Percentiles rank a stretch among this genome's conserved stretches.
Conservation (phyloP, 371 early-diverging fungal genomes). For the Syncephalastrum monosporum region DNA sequence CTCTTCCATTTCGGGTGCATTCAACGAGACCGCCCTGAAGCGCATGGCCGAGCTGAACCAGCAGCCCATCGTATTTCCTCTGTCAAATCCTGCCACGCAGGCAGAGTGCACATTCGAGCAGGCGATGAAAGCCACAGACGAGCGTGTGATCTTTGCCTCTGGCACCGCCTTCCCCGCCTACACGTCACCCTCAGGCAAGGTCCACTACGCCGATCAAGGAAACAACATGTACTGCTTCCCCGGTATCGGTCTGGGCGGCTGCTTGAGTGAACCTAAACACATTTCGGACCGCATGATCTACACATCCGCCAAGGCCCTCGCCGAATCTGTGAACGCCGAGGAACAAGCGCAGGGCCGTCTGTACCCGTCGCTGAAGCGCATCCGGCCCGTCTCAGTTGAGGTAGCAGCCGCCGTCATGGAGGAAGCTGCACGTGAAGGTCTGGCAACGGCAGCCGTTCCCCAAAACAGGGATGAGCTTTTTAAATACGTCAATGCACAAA, state of each 20-base stretch:
- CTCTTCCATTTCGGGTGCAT: conserved; percentile 74
- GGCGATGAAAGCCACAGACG: conserved; percentile 80
- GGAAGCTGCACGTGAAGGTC: conserved; percentile 60
- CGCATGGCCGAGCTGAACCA: conserved; percentile 73
- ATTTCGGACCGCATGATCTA: conserved; percentile 85
- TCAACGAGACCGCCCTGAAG: conserved; percentile 57
- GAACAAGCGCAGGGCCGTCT: conserved; percentile 67
- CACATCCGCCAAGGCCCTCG: conserved; percentile 73
- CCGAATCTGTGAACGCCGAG: conserved; percentile 66
- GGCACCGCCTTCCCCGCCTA: conserved; percentile 91
- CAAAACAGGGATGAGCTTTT: conserved; percentile 4
- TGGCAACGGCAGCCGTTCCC: conserved; percentile 32
- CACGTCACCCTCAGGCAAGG: conserved; percentile 67
- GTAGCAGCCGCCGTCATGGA: conserved; percentile 76
- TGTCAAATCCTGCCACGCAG: conserved; percentile 85
- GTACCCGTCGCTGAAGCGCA: conserved; percentile 82
- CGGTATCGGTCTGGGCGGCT: conserved; percentile 84
- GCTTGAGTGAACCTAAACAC: conserved; percentile 59
- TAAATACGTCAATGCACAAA: conserved; percentile 3
- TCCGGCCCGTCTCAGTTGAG: conserved; percentile 75
- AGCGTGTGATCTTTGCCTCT: conserved; percentile 91
- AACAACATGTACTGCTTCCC: conserved; percentile 95
- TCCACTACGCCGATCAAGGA: conserved; percentile 56
- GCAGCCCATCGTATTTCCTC: conserved; percentile 89
- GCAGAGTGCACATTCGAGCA: conserved; percentile 92